Percentiles rank a stretch among this genome's conserved stretches.
These are phyloP conservation scores for Coemansia sp. DNA, from an alignment of 192 early-diverging fungal species.

Conservation along the genomic window DNA sequence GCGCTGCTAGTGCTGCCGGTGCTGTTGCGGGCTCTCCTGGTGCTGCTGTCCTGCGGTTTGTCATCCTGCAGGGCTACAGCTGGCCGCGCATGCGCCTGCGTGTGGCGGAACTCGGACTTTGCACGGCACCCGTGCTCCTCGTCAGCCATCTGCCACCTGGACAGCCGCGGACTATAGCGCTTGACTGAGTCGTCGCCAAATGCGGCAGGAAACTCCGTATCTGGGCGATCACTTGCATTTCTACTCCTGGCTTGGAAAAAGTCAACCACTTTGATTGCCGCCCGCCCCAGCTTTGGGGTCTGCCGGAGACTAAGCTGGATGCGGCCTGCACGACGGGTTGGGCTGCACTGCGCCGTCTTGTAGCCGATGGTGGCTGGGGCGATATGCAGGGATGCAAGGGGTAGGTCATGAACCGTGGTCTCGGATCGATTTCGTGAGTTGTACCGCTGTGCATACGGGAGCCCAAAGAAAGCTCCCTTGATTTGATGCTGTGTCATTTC, in stretches of 20 bases:
- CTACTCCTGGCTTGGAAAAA: conserved; percentile 18
- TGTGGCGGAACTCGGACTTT: neutral
- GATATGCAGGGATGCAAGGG: neutral
- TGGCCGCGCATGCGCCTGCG: neutral
- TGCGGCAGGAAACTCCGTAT: conserved; percentile 1
- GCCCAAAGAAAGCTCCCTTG: conserved; percentile 28
- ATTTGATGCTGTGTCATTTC: conserved; percentile 11
- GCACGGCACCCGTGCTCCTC: neutral
- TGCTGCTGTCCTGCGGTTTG: neutral
- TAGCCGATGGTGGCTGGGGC: conserved; percentile 5
- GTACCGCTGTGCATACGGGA: conserved; percentile 39
- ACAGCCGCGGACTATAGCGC: conserved; percentile 12
- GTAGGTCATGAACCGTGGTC: neutral
- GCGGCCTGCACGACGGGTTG: conserved; percentile 41
- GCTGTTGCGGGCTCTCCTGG: neutral
- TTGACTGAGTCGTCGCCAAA: conserved; percentile 12
- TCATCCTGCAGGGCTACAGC: neutral
- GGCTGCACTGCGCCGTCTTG: neutral
- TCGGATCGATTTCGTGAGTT: neutral
- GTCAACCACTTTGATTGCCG: conserved; percentile 25
- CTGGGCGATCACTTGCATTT: conserved; percentile 11
- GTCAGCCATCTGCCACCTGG: neutral
- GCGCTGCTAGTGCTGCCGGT: conserved; percentile 11
- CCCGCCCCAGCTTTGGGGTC: conserved; percentile 19
- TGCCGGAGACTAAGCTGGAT: conserved; percentile 21